A percentile compares a stretch with the other conserved stretches of the same genome.
Evolutionary conservation across 257 asterid genomes (phyloP).

Genomic region (Solanum appendiculatum): DNA sequence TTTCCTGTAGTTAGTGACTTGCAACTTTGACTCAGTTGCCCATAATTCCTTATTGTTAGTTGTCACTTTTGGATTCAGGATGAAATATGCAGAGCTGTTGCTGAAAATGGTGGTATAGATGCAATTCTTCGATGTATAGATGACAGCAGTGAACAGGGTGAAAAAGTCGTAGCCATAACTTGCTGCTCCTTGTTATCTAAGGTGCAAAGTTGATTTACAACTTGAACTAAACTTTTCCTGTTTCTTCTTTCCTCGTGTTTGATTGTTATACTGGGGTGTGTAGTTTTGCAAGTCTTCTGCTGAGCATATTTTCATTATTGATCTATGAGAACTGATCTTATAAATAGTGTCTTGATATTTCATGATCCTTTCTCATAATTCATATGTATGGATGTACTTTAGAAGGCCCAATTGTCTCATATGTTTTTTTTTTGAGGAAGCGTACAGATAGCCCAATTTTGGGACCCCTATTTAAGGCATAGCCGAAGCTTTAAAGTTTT

Average conservation of each 20-base stretch:
- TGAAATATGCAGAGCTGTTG: conserved; percentile 82
- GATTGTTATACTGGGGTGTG: background rate
- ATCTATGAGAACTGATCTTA: background rate
- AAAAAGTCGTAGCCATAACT: conserved; percentile 48
- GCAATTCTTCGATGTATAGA: conserved; percentile 61
- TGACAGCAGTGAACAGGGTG: conserved; percentile 61
- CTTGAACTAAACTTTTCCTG: background rate
- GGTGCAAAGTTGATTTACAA: conserved; percentile 39
- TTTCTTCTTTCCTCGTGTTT: background rate
- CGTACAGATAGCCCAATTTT: background rate
- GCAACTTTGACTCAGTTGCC: background rate
- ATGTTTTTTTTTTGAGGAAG: background rate
- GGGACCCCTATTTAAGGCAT: background rate
- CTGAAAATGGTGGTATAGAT: conserved; percentile 71
- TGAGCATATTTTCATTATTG: background rate
- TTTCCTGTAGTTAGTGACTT: background rate
- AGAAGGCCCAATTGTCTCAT: background rate
- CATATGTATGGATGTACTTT: background rate
- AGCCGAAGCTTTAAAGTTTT: background rate
- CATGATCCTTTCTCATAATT: background rate
- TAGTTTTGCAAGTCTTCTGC: background rate
- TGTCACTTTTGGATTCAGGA: conserved; percentile 42
- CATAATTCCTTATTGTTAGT: background rate
- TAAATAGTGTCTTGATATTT: background rate
- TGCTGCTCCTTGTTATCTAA: conserved; percentile 75